These are phyloP conservation scores for Laguncularia racemosa DNA, from an alignment of 345 rosid species.

Conservation along the genomic window DNA sequence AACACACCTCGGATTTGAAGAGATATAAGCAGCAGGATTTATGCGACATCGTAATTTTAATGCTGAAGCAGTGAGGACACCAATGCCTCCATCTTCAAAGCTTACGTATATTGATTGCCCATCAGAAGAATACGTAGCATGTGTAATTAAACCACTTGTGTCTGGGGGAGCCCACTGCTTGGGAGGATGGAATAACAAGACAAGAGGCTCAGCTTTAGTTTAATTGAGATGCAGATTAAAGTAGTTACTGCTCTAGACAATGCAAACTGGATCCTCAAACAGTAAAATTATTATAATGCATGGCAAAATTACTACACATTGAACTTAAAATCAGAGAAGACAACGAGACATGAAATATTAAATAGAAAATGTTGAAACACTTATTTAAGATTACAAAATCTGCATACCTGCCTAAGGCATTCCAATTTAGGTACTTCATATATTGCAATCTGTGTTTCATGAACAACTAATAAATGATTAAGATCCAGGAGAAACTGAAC, in stretches of 20 bases:
- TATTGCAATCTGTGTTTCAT: conserved; percentile 73
- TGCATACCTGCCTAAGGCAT: conserved; percentile 52
- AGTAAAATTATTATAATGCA: too few species aligned
- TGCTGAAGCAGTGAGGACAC: conserved; percentile 56
- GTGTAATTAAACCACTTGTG: conserved; percentile 63
- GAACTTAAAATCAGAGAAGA: conserved; percentile 1
- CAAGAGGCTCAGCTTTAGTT: too few species aligned
- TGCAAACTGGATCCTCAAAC: too few species aligned
- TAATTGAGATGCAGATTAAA: too few species aligned
- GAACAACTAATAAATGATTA: conserved; percentile 58
- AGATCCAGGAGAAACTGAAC: conserved; percentile 74
- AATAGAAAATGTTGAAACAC: not conserved
- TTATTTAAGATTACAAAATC: not conserved
- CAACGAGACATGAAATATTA: not conserved
- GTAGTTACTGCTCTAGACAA: too few species aligned
- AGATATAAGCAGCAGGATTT: conserved; percentile 57
- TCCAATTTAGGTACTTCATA: conserved; percentile 68
- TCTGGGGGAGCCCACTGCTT: conserved; percentile 59
- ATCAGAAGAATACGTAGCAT: conserved; percentile 80
- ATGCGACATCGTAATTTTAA: conserved; percentile 80
- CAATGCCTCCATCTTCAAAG: conserved; percentile 65
- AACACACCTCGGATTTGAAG: conserved; percentile 64
- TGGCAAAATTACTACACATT: too few species aligned
- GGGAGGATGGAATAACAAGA: not conserved
- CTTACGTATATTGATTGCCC: conserved; percentile 67